phyloP scores from a whole-genome alignment of 2,329 filamentous ascomycete genomes.

The Colletotrichum sp. region DNA sequence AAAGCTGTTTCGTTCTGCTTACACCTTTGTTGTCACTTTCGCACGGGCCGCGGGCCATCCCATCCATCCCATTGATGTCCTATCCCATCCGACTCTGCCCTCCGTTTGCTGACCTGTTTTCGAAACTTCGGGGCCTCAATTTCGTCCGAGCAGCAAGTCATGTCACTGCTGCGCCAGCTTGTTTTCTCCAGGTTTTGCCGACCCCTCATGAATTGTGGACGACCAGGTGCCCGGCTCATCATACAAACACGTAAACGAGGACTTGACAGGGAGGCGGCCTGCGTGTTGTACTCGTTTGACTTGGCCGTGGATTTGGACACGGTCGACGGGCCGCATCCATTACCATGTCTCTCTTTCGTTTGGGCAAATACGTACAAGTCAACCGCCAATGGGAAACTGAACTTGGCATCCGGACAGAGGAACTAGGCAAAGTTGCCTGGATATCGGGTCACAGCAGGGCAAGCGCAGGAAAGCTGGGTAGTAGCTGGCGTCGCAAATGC shows the following conservation, averaged over 20 bases:
- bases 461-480: not conserved
- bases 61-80: not conserved
- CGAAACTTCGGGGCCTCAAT: conserved; percentile 1
- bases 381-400: not conserved
- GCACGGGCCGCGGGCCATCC: conserved; percentile 17
- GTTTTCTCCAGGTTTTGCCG: not conserved
- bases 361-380: not conserved
- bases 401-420: not conserved
- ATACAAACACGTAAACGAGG: not conserved
- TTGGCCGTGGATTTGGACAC: not conserved
- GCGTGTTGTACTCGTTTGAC: not conserved
- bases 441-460: not conserved
- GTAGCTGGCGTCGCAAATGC: not conserved
- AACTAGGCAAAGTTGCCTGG: not conserved
- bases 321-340: not conserved
- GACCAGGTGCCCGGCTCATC: not conserved
- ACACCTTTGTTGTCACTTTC: conserved; percentile 10
- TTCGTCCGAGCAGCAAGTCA: conserved; percentile 10
- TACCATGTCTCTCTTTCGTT: not conserved
- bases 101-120: conserved; percentile 3
- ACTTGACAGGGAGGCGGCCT: not conserved
- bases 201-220: not conserved
- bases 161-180: not conserved
- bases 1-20: conserved; percentile 1
- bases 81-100: not conserved